Conservation (phyloP, 2,329 filamentous ascomycete genomes). For the Myriosclerotinia duriaeana region DNA sequence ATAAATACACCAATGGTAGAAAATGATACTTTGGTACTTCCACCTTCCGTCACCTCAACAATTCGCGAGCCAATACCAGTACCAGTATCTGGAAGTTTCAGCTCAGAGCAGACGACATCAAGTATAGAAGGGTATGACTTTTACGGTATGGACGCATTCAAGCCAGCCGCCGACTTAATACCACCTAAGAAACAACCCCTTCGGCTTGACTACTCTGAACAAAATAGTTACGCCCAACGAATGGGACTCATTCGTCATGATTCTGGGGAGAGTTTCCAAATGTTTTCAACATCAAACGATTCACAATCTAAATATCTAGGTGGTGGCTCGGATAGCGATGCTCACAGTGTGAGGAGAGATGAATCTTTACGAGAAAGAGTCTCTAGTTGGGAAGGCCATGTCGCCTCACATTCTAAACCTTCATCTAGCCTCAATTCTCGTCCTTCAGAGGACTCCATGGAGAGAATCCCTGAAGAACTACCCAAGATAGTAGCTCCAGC, state of each 20-base stretch:
- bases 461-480: slow-evolving; percentile 16
- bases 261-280: slow-evolving; percentile 59
- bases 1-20: slow-evolving; percentile 40
- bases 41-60: slow-evolving; percentile 33
- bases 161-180: slow-evolving; percentile 55
- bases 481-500: background rate
- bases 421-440: slow-evolving; percentile 28
- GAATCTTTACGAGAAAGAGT: slow-evolving; percentile 34
- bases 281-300: slow-evolving; percentile 59
- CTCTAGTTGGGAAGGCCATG: slow-evolving; percentile 39
- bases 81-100: slow-evolving; percentile 28
- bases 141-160: slow-evolving; percentile 57
- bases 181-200: slow-evolving; percentile 45
- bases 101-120: slow-evolving; percentile 29
- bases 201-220: slow-evolving; percentile 39
- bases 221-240: slow-evolving; percentile 27
- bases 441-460: slow-evolving; percentile 19
- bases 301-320: slow-evolving; percentile 44
- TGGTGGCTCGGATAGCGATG: slow-evolving; percentile 38
- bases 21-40: slow-evolving; percentile 36
- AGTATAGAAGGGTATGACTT: slow-evolving; percentile 61
- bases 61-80: slow-evolving; percentile 36
- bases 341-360: slow-evolving; percentile 27
- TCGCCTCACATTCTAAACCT: slow-evolving; percentile 24
- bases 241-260: slow-evolving; percentile 49